Percentiles rank a stretch among this genome's conserved stretches.
These are phyloP conservation scores for Saccharomyces kudriavzevii DNA, from an alignment of 805 yeast species.

Conservation along the genomic window DNA sequence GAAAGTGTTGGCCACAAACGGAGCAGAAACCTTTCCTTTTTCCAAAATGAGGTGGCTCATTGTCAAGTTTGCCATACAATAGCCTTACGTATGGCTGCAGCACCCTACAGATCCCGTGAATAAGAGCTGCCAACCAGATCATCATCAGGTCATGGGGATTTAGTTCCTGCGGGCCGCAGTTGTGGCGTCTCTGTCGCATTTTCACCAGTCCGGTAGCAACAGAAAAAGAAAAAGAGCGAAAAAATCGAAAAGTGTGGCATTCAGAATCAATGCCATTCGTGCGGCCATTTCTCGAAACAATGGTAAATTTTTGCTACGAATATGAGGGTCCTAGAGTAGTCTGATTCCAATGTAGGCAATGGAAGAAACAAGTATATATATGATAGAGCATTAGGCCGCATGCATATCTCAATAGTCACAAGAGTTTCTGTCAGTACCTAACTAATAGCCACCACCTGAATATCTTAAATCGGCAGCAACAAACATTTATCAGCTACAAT, in stretches of 20 bases:
- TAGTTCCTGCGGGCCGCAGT: not conserved
- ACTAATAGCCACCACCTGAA: not conserved
- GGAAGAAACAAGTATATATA: not conserved
- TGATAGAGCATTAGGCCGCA: not conserved
- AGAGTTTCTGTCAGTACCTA: not conserved
- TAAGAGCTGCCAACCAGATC: not conserved
- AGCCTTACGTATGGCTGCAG: not conserved
- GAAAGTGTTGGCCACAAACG: no score
- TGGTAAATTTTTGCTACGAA: not conserved
- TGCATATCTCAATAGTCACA: not conserved
- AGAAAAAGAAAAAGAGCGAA: not conserved
- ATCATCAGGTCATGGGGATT: not conserved
- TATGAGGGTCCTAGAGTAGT: not conserved
- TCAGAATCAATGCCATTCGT: not conserved
- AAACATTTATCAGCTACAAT: not conserved
- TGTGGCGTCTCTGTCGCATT: not conserved
- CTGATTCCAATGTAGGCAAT: not conserved
- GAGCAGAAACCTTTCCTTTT: not conserved
- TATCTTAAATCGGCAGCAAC: not conserved
- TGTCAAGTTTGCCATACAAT: not conserved
- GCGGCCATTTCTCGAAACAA: not conserved
- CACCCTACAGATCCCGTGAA: not conserved
- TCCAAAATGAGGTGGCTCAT: no score
- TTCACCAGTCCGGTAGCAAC: not conserved
- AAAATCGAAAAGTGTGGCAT: not conserved